Base-by-base conservation (phyloP, 2,329 filamentous ascomycete species). In the Beauveria sp. region DNA sequence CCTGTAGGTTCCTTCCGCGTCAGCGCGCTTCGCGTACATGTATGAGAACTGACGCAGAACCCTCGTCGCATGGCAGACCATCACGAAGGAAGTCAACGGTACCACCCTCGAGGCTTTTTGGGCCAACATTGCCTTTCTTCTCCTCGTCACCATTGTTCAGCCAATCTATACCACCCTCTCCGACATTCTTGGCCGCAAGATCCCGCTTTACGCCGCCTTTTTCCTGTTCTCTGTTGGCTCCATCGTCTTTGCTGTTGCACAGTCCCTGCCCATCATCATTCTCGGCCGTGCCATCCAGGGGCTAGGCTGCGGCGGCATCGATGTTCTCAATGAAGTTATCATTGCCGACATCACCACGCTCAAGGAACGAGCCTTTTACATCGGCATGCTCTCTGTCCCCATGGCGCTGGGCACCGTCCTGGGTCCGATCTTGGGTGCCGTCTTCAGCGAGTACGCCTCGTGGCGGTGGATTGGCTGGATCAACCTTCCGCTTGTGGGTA, bases 91-190 rank as follows among this genome's bases (percentile, higher is more conserved):
- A 45, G 74, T 86, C 3, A 65, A 77, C 45, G 83, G 83, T 26
- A 79, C 79, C 0, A 81, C 81, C 2, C 80, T 85, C 38, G 78
- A 89, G 72, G 84, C 86, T 0, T 90, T 90, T 68, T 90, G 87
- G 88, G 82, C 85, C 3, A 87, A 86, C 1, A 89, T 87, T 3
- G 85, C 85, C 18, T 91, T 88, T 66, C 76, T 90, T 3, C 79
- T 91, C 5, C 83, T 85, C 6, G 84, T 83, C 60, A 85, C 86
- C 4, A 80, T 85, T 28, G 79, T 83, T 51, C 81, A 86, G 67
- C 84, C 83, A 6, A 69, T 72, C 5, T 66, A 75, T 22, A 69
- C 74, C 9, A 69, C 68, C 1, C 61, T 75, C 7, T 75, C 72
- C 55, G 69, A 69, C 59, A 70, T 72, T 10, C 69, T 75, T 46